Evolutionary conservation across 495 filamentous ascomycete genomes (phyloP).

Genomic region (Penicillium ochrochloron): DNA sequence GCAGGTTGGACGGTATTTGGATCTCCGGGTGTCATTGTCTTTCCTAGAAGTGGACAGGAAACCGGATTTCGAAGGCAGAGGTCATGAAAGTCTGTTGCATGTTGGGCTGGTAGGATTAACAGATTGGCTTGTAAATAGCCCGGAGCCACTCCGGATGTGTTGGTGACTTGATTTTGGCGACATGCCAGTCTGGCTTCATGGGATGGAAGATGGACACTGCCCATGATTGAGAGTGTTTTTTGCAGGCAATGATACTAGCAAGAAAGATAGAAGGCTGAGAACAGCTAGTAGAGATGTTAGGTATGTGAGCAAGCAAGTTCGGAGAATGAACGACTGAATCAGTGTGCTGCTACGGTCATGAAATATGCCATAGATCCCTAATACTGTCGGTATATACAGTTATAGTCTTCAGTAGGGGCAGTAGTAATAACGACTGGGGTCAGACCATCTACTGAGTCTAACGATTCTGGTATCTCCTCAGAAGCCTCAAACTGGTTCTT

Average conservation of each 20-base stretch:
- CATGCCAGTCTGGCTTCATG: conserved; percentile 46
- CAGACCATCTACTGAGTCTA: not conserved
- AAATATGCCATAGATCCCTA: not conserved
- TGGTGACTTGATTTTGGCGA: conserved; percentile 44
- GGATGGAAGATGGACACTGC: conserved; percentile 30
- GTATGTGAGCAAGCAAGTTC: not conserved
- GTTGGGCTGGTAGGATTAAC: conserved; percentile 54
- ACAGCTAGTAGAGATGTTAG: not conserved
- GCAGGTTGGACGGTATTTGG: conserved; percentile 25
- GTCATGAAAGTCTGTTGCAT: conserved; percentile 55
- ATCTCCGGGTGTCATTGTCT: conserved; percentile 28
- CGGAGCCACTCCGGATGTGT: conserved; percentile 56
- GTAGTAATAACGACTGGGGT: not conserved
- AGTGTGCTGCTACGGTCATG: not conserved
- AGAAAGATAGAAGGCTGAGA: not conserved
- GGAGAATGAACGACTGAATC: not conserved
- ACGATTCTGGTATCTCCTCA: not conserved
- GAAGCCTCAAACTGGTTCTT: not conserved
- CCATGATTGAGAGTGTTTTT: conserved; percentile 10
- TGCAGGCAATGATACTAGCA: not conserved
- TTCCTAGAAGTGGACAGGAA: conserved; percentile 59
- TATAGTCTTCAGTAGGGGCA: not conserved
- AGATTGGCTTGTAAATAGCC: conserved; percentile 62
- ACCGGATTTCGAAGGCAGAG: conserved; percentile 61
- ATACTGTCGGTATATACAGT: not conserved